These are phyloP conservation scores for Cyathus striatus DNA, from an alignment of 768 basidiomycete genomes.

Conservation along the genomic window DNA sequence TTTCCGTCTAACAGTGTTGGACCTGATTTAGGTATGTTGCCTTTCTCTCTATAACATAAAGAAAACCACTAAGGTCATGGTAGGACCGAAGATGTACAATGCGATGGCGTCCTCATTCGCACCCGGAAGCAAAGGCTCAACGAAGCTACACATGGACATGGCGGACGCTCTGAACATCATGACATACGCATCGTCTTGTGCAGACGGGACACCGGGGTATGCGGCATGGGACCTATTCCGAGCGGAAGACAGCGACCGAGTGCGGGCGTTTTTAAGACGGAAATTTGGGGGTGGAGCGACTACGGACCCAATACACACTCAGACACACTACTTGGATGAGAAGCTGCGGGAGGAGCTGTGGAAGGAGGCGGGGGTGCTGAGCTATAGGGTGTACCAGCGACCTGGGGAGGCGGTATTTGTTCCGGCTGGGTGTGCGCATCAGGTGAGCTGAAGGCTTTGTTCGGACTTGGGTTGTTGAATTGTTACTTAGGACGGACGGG, in stretches of 20 bases:
- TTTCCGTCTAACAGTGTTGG: conserved; percentile 75
- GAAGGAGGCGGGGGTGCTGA: conserved; percentile 64
- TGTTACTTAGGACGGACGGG: conserved; percentile 1
- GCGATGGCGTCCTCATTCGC: conserved; percentile 70
- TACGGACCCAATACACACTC: conserved; percentile 87
- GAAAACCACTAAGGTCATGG: too few relatives aligned
- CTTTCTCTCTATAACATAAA: conserved; percentile 10
- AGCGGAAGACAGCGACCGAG: conserved; percentile 72
- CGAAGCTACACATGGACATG: conserved; percentile 91
- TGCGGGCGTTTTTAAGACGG: conserved; percentile 69
- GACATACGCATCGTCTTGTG: conserved; percentile 58
- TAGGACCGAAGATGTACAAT: conserved; percentile 96
- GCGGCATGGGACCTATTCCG: conserved; percentile 93
- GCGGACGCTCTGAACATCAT: conserved; percentile 92
- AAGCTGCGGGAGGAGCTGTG: conserved; percentile 61
- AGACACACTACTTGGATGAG: conserved; percentile 80
- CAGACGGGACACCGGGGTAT: conserved; percentile 64
- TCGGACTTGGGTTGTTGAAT: background rate
- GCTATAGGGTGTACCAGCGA: conserved; percentile 82
- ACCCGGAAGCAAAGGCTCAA: conserved; percentile 75
- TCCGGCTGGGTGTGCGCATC: conserved; percentile 90
- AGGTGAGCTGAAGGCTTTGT: conserved; percentile 53
- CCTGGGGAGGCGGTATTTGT: conserved; percentile 95
- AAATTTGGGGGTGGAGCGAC: conserved; percentile 36
- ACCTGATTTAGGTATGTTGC: conserved; percentile 68